Evolutionary conservation across 805 yeast genomes (phyloP).

Genomic region (Metschnikowia picachoensis): DNA sequence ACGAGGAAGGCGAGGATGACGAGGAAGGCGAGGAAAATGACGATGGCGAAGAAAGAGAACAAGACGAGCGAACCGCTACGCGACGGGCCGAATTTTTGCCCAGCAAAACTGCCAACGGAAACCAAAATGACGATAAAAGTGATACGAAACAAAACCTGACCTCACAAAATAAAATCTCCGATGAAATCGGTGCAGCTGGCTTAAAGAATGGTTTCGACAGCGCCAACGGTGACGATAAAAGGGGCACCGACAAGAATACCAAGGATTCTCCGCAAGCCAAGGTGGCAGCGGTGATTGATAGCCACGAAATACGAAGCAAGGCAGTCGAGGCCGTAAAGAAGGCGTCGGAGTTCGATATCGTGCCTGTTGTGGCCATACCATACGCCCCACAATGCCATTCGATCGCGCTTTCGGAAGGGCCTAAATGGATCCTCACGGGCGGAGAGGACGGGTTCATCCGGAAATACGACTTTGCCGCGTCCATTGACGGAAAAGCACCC

Average conservation of each 20-base stretch:
- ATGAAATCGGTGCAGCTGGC: neutral
- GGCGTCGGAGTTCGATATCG: slow-evolving; percentile 61
- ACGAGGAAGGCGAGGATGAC: slow-evolving; percentile 22
- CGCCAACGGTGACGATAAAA: too few relatives aligned
- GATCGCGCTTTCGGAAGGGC: slow-evolving; percentile 71
- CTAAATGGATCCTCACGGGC: slow-evolving; percentile 86
- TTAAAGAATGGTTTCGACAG: neutral
- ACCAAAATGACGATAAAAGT: neutral
- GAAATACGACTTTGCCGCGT: slow-evolving; percentile 79
- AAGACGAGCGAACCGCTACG: slow-evolving; percentile 27
- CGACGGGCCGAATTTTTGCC: slow-evolving; percentile 5
- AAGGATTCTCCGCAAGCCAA: slow-evolving; percentile 2
- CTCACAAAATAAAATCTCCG: neutral
- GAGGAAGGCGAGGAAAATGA: slow-evolving; percentile 23
- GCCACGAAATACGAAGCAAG: slow-evolving; percentile 16
- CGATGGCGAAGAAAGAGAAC: slow-evolving; percentile 23
- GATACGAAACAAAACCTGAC: neutral
- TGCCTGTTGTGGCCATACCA: slow-evolving; percentile 86
- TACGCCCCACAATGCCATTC: slow-evolving; percentile 76
- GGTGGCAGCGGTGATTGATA: neutral
- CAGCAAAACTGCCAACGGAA: slow-evolving; percentile 20
- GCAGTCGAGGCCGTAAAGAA: slow-evolving; percentile 42
- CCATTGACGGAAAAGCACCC: slow-evolving; percentile 82
- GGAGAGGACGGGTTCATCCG: slow-evolving; percentile 95
- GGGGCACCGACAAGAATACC: slow-evolving; percentile 3